Base-by-base conservation (phyloP, 2,329 filamentous ascomycete genomes). In the Aspergillus sojae region DNA sequence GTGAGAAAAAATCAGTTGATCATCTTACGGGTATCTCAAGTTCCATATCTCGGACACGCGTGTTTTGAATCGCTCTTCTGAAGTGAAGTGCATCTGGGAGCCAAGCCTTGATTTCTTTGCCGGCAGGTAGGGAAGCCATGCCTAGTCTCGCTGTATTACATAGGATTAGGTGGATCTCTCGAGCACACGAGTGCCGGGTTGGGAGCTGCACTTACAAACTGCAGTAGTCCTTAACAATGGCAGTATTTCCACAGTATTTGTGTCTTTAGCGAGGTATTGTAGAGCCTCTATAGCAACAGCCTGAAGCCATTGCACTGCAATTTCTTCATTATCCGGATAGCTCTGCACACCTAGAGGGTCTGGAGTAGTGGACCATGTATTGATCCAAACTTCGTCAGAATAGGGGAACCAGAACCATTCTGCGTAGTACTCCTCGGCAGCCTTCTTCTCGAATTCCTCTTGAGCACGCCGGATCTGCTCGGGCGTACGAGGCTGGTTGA, bases 61-160 rank as follows among this genome's bases (percentile, higher is more conserved):
- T 43, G 23, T 57, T 57, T 57, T 57, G 54, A 41, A 57, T 57
- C 19, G n/a, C 54, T 41, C 54, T 21, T 21, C 54, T 21, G 23
- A 43, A 57, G 7, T 57, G 54, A 28, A 57, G 54, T 9, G 54
- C 54, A 43, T 57, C 32, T 16, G 54, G 54, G 34, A 57, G 21
- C 54, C 32, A 41, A 3, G 54, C 19, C 26, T 41, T 39, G 54
- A 57, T 57, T 19, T 57, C 21, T 43, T 28, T 26, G 34, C 36
- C 30, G 19, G 52, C 52, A 19, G 52, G 52, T 10, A 46, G 43
- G 16, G 36, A 39, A 39, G 36, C 36, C 36, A 39, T 39, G 16
- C 11, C 36, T 39, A 39, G 36, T 39, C 36, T 39, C 36, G 36
- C 36, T 39, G 36, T 39, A 39, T 30, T 39, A 16, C 36, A 16